Conservation (phyloP, 495 filamentous ascomycete species). For the Daldinia concentrica region DNA sequence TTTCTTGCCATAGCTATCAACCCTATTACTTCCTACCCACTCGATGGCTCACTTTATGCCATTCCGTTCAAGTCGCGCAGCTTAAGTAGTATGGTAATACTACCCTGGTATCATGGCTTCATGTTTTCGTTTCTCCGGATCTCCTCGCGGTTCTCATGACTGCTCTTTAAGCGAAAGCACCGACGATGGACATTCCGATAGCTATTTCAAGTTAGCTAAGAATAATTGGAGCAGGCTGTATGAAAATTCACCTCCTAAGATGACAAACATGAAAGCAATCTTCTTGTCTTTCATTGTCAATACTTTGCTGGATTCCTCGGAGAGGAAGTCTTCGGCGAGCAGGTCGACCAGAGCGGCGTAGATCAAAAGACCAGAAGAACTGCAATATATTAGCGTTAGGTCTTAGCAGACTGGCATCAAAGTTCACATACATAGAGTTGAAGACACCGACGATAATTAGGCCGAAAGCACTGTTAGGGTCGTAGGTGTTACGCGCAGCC, state of each 20-base stretch:
- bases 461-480: conserved; percentile 70
- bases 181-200: conserved; percentile 71
- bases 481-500: conserved; percentile 65
- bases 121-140: conserved; percentile 3
- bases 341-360: conserved; percentile 71
- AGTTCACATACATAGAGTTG: conserved; percentile 67
- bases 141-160: conserved; percentile 11
- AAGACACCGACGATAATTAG: conserved; percentile 73
- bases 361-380: conserved; percentile 67
- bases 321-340: conserved; percentile 70
- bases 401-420: not conserved
- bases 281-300: conserved; percentile 59
- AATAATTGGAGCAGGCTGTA: not conserved
- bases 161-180: conserved; percentile 55
- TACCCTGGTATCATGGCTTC: conserved; percentile 18
- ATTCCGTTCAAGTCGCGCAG: conserved; percentile 14
- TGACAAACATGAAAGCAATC: conserved; percentile 52
- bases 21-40: conserved; percentile 22
- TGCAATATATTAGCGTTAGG: conserved; percentile 25
- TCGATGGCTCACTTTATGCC: conserved; percentile 1
- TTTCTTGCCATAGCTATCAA: conserved; percentile 10
- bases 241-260: conserved; percentile 53
- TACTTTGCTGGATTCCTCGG: conserved; percentile 58
- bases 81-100: conserved; percentile 5
- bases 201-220: conserved; percentile 43